Percentiles rank a stretch among this genome's conserved stretches.
Conservation (phyloP, 768 basidiomycete species). For the Stropharia rugosoannulata region DNA sequence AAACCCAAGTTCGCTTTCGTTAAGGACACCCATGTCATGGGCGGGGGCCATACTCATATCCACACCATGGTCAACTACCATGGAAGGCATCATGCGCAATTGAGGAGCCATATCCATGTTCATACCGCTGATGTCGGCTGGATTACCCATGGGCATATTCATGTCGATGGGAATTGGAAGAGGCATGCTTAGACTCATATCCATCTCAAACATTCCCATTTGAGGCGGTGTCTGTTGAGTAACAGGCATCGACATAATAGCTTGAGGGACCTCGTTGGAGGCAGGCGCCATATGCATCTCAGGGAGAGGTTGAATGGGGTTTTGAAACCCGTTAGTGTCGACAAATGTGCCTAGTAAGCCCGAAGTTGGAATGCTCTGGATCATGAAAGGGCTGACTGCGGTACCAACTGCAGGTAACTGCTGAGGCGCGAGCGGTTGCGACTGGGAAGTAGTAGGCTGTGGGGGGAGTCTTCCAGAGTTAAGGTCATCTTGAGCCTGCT, state of each 20-base stretch:
- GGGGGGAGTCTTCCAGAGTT: background rate
- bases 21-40: constrained; percentile 2
- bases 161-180: background rate
- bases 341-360: too few species aligned
- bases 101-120: background rate
- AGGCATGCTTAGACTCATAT: background rate
- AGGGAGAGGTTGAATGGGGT: too few species aligned
- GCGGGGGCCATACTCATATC: background rate
- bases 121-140: background rate
- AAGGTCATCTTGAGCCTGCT: background rate
- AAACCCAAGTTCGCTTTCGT: constrained; percentile 21
- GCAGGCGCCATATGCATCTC: too few species aligned
- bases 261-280: background rate
- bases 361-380: too few species aligned
- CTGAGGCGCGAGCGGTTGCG: too few species aligned
- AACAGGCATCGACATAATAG: background rate
- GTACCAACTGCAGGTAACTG: too few species aligned
- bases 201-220: constrained; percentile 1
- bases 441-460: background rate
- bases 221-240: constrained; percentile 9
- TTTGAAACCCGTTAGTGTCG: too few species aligned
- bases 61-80: background rate
- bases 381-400: too few species aligned
- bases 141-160: background rate
- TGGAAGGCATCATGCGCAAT: background rate